phyloP scores from a whole-genome alignment of 495 filamentous ascomycete genomes.

The Saxophila tyrrhenica region DNA sequence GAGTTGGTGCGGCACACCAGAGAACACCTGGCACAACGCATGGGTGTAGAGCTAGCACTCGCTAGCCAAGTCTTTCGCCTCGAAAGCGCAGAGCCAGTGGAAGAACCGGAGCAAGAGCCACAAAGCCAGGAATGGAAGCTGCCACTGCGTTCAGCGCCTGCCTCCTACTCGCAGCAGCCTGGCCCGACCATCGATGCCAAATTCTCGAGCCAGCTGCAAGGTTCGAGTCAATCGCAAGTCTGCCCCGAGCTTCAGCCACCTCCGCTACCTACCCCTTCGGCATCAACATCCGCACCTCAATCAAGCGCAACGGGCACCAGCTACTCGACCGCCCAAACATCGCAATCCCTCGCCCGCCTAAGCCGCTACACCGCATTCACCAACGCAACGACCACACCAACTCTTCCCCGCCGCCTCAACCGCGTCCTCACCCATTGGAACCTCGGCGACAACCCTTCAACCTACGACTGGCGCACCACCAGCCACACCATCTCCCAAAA shows the following conservation, averaged over 20 bases:
- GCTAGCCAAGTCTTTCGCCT: slow-evolving; percentile 2
- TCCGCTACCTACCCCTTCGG: slow-evolving; percentile 12
- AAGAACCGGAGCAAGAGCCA: slow-evolving; percentile 2
- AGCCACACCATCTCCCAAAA: slow-evolving; percentile 1
- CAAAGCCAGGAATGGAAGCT: slow-evolving; percentile 15
- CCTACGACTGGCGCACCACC: slow-evolving; percentile 16
- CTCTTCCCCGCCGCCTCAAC: slow-evolving; percentile 8
- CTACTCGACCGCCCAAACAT: slow-evolving; percentile 3
- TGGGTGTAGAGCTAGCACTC: slow-evolving; percentile 4
- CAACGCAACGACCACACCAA: neutral
- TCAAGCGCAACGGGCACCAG: slow-evolving; percentile 9
- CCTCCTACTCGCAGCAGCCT: neutral
- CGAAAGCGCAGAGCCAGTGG: neutral
- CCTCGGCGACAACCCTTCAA: slow-evolving; percentile 12
- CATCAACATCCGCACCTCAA: slow-evolving; percentile 12
- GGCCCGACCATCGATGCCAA: too few relatives aligned
- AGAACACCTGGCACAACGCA: slow-evolving; percentile 3
- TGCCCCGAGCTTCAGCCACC: neutral
- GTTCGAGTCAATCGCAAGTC: too few relatives aligned
- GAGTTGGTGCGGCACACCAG: neutral
- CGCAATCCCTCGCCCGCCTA: slow-evolving; percentile 8
- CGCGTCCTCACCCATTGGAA: slow-evolving; percentile 16
- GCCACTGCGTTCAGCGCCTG: neutral
- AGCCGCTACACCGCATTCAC: slow-evolving; percentile 15
- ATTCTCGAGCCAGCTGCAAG: too few relatives aligned